phyloP scores from a whole-genome alignment of 495 filamentous ascomycete species.

The Tuber umbilicatum region DNA sequence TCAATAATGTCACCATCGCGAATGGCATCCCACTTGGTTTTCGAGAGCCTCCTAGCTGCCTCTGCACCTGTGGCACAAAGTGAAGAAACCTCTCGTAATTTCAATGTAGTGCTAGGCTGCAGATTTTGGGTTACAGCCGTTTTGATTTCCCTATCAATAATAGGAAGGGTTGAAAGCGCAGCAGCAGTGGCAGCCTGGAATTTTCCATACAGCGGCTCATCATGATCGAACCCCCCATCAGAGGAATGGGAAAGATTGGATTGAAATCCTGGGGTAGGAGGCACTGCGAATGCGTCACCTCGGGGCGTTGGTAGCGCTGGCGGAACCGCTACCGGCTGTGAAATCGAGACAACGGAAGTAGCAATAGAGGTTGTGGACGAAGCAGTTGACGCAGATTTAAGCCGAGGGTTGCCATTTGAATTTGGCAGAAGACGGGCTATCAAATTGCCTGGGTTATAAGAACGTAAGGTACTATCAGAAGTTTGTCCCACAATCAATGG shows the following conservation, averaged over 20 bases:
- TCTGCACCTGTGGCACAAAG: slow-evolving; percentile 36
- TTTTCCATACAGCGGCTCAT: slow-evolving; percentile 37
- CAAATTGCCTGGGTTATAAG: slow-evolving; percentile 11
- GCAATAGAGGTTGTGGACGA: slow-evolving; percentile 25
- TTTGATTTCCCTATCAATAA: slow-evolving; percentile 39
- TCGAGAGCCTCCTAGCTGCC: slow-evolving; percentile 35
- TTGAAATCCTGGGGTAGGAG: slow-evolving; percentile 22
- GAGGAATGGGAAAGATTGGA: slow-evolving; percentile 24
- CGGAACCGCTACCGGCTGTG: slow-evolving; percentile 16
- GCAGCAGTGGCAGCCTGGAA: slow-evolving; percentile 37
- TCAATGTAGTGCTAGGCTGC: slow-evolving; percentile 34
- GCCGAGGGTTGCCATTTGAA: slow-evolving; percentile 16
- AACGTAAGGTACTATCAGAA: slow-evolving; percentile 6
- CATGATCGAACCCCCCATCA: slow-evolving; percentile 36
- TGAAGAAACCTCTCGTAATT: slow-evolving; percentile 36
- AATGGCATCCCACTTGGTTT: slow-evolving; percentile 39
- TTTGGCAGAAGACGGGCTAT: slow-evolving; percentile 14
- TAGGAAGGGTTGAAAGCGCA: slow-evolving; percentile 33
- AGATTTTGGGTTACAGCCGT: slow-evolving; percentile 28
- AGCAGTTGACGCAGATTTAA: slow-evolving; percentile 25
- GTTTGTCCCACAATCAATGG: slow-evolving; percentile 28
- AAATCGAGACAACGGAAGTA: slow-evolving; percentile 16
- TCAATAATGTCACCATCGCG: slow-evolving; percentile 37
- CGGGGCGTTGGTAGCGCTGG: slow-evolving; percentile 29
- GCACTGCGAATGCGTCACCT: slow-evolving; percentile 26